These are phyloP conservation scores for Microdochium bolleyi DNA, from an alignment of 2,329 filamentous ascomycete species.

Conservation along the genomic window DNA sequence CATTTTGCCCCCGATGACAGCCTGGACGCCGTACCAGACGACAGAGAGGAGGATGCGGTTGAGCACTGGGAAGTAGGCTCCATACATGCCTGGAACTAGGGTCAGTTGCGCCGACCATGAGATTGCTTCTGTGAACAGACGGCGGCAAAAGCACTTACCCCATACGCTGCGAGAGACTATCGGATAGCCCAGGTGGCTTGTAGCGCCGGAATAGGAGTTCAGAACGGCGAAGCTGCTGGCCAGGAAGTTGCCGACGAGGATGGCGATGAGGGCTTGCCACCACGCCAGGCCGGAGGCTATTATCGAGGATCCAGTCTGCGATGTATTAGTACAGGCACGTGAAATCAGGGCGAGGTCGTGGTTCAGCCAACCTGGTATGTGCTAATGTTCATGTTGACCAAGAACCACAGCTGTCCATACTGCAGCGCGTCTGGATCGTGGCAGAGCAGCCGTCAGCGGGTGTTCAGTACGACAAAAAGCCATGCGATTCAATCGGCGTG, in stretches of 20 bases:
- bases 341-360: too few relatives aligned
- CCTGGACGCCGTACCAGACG: constrained; percentile 17
- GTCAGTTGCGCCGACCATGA: neutral
- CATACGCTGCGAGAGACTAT: neutral
- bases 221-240: constrained; percentile 16
- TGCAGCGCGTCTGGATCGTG: neutral
- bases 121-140: neutral
- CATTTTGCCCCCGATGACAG: constrained; percentile 19
- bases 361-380: too few relatives aligned
- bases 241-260: constrained; percentile 15
- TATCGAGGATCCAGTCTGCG: constrained; percentile 16
- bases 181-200: neutral
- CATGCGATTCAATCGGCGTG: neutral
- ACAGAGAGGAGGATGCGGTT: constrained; percentile 12
- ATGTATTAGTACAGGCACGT: too few relatives aligned
- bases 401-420: constrained; percentile 7
- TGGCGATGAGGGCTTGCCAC: constrained; percentile 22
- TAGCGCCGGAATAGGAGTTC: constrained; percentile 16
- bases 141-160: neutral
- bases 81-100: constrained; percentile 7
- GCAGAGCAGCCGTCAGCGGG: neutral
- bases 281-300: constrained; percentile 21
- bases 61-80: constrained; percentile 9
- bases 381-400: constrained; percentile 16
- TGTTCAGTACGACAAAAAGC: neutral